Conservation (phyloP, 495 filamentous ascomycete genomes). For the Penicillium samsonianum region DNA sequence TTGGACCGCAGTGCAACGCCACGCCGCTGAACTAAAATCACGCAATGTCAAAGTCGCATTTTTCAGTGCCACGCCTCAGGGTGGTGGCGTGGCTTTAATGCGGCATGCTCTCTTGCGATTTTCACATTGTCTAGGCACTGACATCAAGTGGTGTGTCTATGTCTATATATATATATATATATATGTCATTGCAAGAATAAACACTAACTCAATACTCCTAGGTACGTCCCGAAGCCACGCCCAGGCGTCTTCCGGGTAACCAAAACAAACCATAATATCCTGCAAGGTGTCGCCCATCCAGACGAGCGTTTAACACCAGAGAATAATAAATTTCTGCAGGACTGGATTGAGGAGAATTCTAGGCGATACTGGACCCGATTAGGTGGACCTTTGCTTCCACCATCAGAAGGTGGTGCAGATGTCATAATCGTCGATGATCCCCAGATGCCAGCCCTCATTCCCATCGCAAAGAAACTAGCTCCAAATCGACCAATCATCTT, state of each 20-base stretch:
- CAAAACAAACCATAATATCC: conserved; percentile 90
- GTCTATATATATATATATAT: neutral
- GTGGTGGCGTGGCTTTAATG: conserved; percentile 88
- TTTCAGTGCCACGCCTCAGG: conserved; percentile 84
- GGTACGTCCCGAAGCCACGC: conserved; percentile 79
- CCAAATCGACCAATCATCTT: conserved; percentile 77
- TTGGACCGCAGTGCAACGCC: conserved; percentile 70
- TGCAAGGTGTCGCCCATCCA: conserved; percentile 74
- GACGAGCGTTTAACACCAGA: conserved; percentile 61
- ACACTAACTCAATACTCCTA: conserved; percentile 18
- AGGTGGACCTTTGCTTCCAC: conserved; percentile 67
- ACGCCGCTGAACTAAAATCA: conserved; percentile 64
- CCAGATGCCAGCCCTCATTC: conserved; percentile 83
- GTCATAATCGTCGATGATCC: conserved; percentile 82
- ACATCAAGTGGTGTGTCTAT: conserved; percentile 69
- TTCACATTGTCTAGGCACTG: conserved; percentile 64
- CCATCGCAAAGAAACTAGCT: conserved; percentile 68
- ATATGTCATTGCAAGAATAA: neutral
- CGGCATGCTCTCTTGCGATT: conserved; percentile 80
- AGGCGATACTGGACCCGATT: conserved; percentile 71
- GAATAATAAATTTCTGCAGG: conserved; percentile 59
- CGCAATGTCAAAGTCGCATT: conserved; percentile 74
- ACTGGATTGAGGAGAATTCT: conserved; percentile 80
- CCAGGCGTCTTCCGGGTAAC: conserved; percentile 85
- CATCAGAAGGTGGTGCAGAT: conserved; percentile 74